Percentiles rank a stretch among this genome's conserved stretches.
These are phyloP conservation scores for Capsicum chinense DNA, from an alignment of 257 asterid species.

Conservation along the genomic window DNA sequence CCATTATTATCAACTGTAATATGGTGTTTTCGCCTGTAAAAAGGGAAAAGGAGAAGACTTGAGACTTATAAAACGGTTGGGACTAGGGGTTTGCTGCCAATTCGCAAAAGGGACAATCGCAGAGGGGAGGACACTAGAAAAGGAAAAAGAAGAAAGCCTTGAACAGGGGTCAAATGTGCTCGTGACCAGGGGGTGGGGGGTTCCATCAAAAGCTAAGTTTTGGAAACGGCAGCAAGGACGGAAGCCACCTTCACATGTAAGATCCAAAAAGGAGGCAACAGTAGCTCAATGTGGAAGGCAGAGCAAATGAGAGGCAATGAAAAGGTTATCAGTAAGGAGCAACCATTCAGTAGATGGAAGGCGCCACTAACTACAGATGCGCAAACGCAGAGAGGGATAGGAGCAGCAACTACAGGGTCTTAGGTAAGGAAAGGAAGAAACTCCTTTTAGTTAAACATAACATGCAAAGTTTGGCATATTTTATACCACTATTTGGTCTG, in stretches of 20 bases:
- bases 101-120: background rate
- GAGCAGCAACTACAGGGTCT: background rate
- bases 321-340: constrained; percentile 10
- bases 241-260: background rate
- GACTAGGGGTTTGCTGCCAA: background rate
- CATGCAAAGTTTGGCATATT: background rate
- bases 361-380: background rate
- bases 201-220: background rate
- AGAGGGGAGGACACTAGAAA: background rate
- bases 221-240: background rate
- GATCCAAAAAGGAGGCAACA: constrained; percentile 4
- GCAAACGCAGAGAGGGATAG: background rate
- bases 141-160: background rate
- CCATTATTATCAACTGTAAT: background rate
- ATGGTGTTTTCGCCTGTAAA: background rate
- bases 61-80: background rate
- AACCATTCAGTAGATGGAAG: background rate
- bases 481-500: background rate
- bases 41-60: background rate
- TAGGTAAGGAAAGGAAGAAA: background rate
- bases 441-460: constrained; percentile 9
- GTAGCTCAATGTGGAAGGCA: background rate
- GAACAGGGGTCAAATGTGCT: constrained; percentile 13
- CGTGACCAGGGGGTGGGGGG: background rate
- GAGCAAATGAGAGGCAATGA: background rate